These are phyloP conservation scores for Herpetomonas tarakana DNA, from an alignment of 208 protist genomes.

Conservation along the genomic window DNA sequence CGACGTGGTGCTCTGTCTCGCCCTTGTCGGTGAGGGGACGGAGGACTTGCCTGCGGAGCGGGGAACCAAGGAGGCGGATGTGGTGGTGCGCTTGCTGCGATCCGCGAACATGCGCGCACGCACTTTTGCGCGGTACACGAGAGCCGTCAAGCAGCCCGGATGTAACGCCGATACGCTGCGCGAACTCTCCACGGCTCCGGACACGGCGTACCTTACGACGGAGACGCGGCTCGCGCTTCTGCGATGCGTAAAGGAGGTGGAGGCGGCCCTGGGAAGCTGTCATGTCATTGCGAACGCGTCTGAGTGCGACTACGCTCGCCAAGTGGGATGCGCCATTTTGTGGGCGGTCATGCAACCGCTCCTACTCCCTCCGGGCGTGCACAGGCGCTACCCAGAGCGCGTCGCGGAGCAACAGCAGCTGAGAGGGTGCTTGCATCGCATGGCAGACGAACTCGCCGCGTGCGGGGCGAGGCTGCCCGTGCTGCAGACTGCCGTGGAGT, in stretches of 20 bases:
- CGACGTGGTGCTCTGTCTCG: slow-evolving; percentile 68
- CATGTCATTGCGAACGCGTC: slow-evolving; percentile 60
- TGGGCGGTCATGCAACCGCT: slow-evolving; percentile 71
- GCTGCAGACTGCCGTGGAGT: slow-evolving; percentile 17
- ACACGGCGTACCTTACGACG: slow-evolving; percentile 47
- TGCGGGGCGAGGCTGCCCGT: slow-evolving; percentile 16
- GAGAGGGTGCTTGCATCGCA: slow-evolving; percentile 28
- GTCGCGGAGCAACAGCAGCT: slow-evolving; percentile 21
- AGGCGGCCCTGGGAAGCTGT: slow-evolving; percentile 54
- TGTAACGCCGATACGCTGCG: slow-evolving; percentile 6
- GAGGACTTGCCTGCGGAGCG: slow-evolving; percentile 13
- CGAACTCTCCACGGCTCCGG: slow-evolving; percentile 14
- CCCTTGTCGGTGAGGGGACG: slow-evolving; percentile 33
- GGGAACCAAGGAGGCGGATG: slow-evolving; percentile 7
- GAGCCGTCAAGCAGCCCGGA: slow-evolving; percentile 8
- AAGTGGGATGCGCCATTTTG: slow-evolving; percentile 57
- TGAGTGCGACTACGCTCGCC: slow-evolving; percentile 59
- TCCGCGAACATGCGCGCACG: slow-evolving; percentile 37
- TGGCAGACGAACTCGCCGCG: slow-evolving; percentile 9
- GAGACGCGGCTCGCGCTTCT: slow-evolving; percentile 28
- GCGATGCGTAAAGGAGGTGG: slow-evolving; percentile 33
- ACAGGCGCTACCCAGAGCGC: slow-evolving; percentile 12
- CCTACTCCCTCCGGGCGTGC: slow-evolving; percentile 10
- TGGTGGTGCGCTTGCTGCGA: slow-evolving; percentile 11
- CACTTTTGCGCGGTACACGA: slow-evolving; percentile 41